These are phyloP conservation scores for Colletotrichum tanaceti DNA, from an alignment of 2,329 filamentous ascomycete genomes.

Conservation along the genomic window DNA sequence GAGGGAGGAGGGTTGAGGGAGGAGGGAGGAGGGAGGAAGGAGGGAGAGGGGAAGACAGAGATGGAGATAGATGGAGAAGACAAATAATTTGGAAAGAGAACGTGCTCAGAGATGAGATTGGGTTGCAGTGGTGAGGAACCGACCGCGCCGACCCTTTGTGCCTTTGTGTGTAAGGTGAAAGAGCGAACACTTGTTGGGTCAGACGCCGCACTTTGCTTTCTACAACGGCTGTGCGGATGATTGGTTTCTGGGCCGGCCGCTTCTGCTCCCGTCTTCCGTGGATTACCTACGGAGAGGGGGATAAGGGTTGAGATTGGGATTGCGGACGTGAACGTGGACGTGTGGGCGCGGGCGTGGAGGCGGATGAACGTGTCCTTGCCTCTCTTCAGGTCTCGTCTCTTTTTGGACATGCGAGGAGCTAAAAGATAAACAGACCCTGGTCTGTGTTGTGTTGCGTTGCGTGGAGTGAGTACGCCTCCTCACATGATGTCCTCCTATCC, in stretches of 20 bases:
- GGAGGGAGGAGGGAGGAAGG: not conserved
- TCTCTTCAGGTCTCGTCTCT: constrained; percentile 24
- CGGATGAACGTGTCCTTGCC: constrained; percentile 22
- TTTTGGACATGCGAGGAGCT: constrained; percentile 4
- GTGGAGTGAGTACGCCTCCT: constrained; percentile 4
- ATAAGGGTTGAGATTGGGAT: not conserved
- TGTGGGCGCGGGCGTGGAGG: constrained; percentile 10
- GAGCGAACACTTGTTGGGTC: constrained; percentile 16
- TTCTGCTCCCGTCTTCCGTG: constrained; percentile 10
- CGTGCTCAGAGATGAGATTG: constrained; percentile 12
- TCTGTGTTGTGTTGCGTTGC: constrained; percentile 27
- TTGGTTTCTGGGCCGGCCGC: constrained; percentile 11
- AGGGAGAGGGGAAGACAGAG: not conserved
- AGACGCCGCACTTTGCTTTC: constrained; percentile 9
- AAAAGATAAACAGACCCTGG: constrained; percentile 26
- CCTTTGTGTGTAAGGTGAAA: constrained; percentile 12
- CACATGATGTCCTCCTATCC: not conserved
- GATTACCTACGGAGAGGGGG: not conserved
- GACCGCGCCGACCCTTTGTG: constrained; percentile 29
- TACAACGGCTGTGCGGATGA: constrained; percentile 7
- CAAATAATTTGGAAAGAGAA: constrained; percentile 7
- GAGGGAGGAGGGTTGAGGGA: not conserved
- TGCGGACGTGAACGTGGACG: not conserved
- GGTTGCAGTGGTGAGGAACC: constrained; percentile 17
- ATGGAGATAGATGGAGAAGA: not conserved